phyloP scores from a whole-genome alignment of 441 rosid genomes.

The Capsella rubella region DNA sequence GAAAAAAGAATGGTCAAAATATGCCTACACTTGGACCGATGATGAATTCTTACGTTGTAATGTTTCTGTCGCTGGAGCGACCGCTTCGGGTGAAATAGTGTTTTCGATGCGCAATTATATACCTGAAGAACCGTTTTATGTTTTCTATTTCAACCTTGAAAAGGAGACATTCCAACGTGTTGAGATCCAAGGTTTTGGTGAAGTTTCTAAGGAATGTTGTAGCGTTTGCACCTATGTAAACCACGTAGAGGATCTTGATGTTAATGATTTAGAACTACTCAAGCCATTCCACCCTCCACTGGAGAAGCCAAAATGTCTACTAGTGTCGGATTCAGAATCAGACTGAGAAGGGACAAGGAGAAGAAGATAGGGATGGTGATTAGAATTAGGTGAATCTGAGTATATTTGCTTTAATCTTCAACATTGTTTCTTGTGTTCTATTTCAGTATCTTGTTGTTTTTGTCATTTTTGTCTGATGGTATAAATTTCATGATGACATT shows the following conservation, averaged over 20 bases:
- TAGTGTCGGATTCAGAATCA: no score
- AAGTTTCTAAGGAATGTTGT: neutral
- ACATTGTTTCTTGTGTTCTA: no score
- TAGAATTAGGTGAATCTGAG: no score
- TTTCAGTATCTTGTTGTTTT: no score
- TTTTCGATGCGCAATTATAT: neutral
- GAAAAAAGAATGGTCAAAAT: neutral
- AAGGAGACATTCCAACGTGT: neutral
- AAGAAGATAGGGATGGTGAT: no score
- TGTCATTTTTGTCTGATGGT: no score
- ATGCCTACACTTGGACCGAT: neutral
- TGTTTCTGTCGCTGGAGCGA: neutral
- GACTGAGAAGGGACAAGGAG: no score
- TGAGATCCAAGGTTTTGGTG: neutral
- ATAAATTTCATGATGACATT: no score
- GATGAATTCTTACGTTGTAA: neutral
- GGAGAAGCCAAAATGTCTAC: neutral
- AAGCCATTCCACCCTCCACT: neutral
- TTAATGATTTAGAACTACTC: neutral
- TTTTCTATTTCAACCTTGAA: neutral
- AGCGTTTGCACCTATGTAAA: neutral
- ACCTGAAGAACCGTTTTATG: neutral
- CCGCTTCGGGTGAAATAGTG: neutral
- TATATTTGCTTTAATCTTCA: no score
- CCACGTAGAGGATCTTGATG: neutral